Evolutionary conservation across 176 grass and related monocot species (phyloP).

Genomic region (Hsuehochloa calcarea): DNA sequence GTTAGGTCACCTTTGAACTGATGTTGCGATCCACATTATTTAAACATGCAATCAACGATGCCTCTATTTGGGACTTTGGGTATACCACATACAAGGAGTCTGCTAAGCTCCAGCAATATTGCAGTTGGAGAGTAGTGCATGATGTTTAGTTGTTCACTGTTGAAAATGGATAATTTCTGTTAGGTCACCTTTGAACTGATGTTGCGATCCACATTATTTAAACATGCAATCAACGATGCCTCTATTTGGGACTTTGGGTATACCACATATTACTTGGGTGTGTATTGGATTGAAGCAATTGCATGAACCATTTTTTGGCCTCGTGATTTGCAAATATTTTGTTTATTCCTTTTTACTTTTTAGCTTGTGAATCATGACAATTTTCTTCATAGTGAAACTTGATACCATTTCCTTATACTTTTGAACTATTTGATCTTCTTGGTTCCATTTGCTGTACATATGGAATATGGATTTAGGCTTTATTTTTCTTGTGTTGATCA

Average conservation of each 20-base stretch:
- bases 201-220: background rate
- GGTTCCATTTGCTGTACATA: background rate
- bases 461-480: background rate
- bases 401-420: background rate
- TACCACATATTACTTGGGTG: constrained; percentile 11
- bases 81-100: background rate
- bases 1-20: background rate
- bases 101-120: background rate
- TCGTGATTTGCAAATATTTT: background rate
- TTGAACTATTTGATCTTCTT: constrained; percentile 19
- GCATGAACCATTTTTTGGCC: background rate
- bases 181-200: background rate
- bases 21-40: background rate
- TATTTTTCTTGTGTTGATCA: background rate
- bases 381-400: constrained; percentile 14
- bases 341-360: background rate
- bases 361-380: background rate
- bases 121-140: background rate
- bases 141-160: too few relatives aligned
- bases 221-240: background rate
- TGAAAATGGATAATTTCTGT: background rate
- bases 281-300: constrained; percentile 23
- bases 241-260: background rate
- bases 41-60: background rate
- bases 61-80: too few relatives aligned